Evolutionary conservation across 2,329 filamentous ascomycete species (phyloP).

Genomic region (Coniochaeta hoffmannii): DNA sequence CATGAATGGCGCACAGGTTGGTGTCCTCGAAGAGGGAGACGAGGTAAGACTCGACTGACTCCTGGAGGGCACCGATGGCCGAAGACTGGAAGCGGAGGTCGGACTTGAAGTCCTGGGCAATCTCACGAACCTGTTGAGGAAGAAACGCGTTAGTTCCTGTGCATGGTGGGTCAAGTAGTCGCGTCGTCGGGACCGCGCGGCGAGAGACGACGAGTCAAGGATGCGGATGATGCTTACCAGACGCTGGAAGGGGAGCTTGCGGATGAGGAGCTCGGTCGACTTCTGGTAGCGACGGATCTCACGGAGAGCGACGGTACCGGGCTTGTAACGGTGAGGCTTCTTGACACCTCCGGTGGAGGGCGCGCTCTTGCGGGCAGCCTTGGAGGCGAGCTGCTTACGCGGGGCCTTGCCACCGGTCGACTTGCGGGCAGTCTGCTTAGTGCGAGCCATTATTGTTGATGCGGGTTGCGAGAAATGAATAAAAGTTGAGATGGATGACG

Average conservation of each 20-base stretch:
- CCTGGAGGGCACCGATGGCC: slow-evolving; percentile 93
- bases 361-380: slow-evolving; percentile 97
- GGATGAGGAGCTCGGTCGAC: slow-evolving; percentile 89
- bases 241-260: slow-evolving; percentile 96
- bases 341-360: slow-evolving; percentile 96
- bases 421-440: slow-evolving; percentile 66
- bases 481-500: slow-evolving; percentile 18
- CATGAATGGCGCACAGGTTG: slow-evolving; percentile 97
- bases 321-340: slow-evolving; percentile 89
- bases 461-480: slow-evolving; percentile 6
- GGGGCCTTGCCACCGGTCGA: slow-evolving; percentile 73
- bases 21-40: slow-evolving; percentile 98
- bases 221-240: slow-evolving; percentile 48
- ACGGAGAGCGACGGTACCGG: slow-evolving; percentile 91
- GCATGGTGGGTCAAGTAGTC: slow-evolving; percentile 8
- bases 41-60: slow-evolving; percentile 97
- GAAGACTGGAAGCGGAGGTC: slow-evolving; percentile 97
- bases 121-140: slow-evolving; percentile 68
- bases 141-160: slow-evolving; percentile 15
- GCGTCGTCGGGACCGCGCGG: neutral
- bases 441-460: slow-evolving; percentile 49
- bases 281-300: slow-evolving; percentile 99
- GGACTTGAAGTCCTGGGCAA: slow-evolving; percentile 91
- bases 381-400: slow-evolving; percentile 97
- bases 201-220: no score